phyloP scores from a whole-genome alignment of 257 asterid genomes.

The Solanum dulcamara region DNA sequence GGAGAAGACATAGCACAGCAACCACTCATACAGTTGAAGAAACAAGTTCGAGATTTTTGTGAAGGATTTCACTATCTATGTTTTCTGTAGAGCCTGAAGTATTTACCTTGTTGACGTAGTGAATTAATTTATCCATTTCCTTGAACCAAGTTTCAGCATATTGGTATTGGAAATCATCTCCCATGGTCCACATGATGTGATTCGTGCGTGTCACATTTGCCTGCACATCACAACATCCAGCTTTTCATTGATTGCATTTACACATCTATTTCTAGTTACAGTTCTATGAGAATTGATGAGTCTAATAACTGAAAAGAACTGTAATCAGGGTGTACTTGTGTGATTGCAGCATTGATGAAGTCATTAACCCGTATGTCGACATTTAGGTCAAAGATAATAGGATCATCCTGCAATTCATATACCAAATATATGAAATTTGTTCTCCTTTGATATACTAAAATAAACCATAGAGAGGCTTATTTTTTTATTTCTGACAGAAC shows the following conservation, averaged over 20 bases:
- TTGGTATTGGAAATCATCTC: constrained; percentile 76
- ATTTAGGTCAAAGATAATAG: constrained; percentile 51
- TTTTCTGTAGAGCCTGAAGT: background rate
- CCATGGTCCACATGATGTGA: constrained; percentile 98
- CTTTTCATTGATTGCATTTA: background rate
- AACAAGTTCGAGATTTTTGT: background rate
- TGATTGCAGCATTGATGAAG: constrained; percentile 58
- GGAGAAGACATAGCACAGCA: background rate
- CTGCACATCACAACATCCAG: constrained; percentile 19
- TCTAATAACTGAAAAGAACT: background rate
- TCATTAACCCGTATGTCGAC: constrained; percentile 58
- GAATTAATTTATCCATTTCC: constrained; percentile 88
- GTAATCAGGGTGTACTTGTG: constrained; percentile 32
- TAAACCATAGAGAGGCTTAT: background rate
- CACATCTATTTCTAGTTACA: background rate
- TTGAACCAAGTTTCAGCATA: constrained; percentile 91
- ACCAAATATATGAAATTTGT: background rate
- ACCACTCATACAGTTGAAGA: background rate
- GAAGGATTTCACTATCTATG: background rate
- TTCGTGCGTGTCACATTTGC: constrained; percentile 75
- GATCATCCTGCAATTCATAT: constrained; percentile 56
- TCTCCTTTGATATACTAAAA: background rate
- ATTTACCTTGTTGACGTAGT: constrained; percentile 69
- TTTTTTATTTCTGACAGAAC: constrained; percentile 17
- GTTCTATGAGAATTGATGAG: background rate